Conservation (phyloP, 1,284 basidiomycete genomes). For the Ustilago xerochloae region DNA sequence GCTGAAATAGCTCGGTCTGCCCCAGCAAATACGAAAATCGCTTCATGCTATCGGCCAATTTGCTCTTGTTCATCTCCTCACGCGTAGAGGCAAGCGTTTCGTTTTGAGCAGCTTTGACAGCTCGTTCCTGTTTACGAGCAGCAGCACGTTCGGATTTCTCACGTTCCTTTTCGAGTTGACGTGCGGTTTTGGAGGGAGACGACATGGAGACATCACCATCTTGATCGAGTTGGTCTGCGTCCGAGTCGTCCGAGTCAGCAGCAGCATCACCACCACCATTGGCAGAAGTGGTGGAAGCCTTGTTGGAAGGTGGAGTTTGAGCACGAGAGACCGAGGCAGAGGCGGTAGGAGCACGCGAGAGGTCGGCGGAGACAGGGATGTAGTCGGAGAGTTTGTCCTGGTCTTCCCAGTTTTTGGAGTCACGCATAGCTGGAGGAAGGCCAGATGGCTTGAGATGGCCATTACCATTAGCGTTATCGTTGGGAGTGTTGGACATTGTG, state of each 20-base stretch:
- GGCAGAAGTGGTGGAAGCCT: too few species aligned
- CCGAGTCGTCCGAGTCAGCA: conserved; percentile 25
- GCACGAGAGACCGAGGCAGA: conserved; percentile 48
- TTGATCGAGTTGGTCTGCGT: conserved; percentile 39
- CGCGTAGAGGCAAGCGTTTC: conserved; percentile 56
- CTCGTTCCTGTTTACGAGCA: conserved; percentile 42
- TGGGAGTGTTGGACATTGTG: conserved; percentile 28
- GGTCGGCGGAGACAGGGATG: conserved; percentile 52
- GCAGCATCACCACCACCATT: too few species aligned
- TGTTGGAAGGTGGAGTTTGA: conserved; percentile 38
- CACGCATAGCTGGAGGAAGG: conserved; percentile 37
- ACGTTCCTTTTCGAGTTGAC: conserved; percentile 59
- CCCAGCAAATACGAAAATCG: conserved; percentile 65
- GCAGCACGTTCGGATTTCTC: conserved; percentile 53
- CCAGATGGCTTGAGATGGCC: conserved; percentile 43
- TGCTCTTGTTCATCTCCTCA: conserved; percentile 57
- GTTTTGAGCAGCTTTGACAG: conserved; percentile 56
- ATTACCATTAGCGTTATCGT: conserved; percentile 22
- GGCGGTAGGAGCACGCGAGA: conserved; percentile 50
- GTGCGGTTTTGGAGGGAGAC: conserved; percentile 54
- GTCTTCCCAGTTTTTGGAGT: conserved; percentile 52
- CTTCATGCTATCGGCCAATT: conserved; percentile 66
- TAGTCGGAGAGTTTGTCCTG: conserved; percentile 63
- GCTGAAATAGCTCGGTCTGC: conserved; percentile 68
- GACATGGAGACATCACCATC: conserved; percentile 32